Base-by-base conservation (phyloP, 352 stramenopile genomes). In the Globisporangium iwayamae region DNA sequence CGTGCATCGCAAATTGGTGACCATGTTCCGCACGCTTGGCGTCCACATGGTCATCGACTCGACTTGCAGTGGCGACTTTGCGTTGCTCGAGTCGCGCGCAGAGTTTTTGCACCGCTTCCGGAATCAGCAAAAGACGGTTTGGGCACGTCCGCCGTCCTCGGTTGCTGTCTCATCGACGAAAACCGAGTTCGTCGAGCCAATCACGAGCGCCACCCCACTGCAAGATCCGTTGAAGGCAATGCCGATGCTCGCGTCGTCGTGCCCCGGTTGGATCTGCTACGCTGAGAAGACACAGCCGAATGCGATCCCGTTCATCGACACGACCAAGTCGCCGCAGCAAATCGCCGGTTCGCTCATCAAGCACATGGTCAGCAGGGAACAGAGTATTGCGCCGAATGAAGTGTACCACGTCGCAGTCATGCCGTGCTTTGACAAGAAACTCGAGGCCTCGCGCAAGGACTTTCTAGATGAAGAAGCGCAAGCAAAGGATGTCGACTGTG, bases 351-450 rank as follows among this genome's bases (percentile, higher is more conserved):
- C 82, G 41, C 75, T 96, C 18, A 67, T 96, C 61, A 96, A 93
- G 69, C 79, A 84, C 30, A 78, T 94, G 45, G 73, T 94, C 8
- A 76, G 78, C 52, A 61, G 77, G n/a, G 85, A 94, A 39, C 75
- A 87, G 43, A 74, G 72, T 8, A 45, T 89, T 32, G 41, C 57
- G 0, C 65, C 79, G 11, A 75, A 66, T 30, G 76, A 97, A 39
- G 85, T 98, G 8, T 98, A 97, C 72, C 91, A 99, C 76, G 91
- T 98, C 57, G 93, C 96, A 2, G 81, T 99, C 41, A 99, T 99
- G 96, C 97, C 97, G 36, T 99, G 97, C 83, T 98, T 98, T 67
- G 97, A 99, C 72, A 99, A 99, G 80, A 99, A 99, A 70, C 78
- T 99, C 8, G 97, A 99, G 76, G 96, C 96, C 0, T 98, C 93